A percentile compares a stretch with the other conserved stretches of the same genome.
Conservation (phyloP, 116 monocot genomes). For the Dioscorea cayenensis region DNA sequence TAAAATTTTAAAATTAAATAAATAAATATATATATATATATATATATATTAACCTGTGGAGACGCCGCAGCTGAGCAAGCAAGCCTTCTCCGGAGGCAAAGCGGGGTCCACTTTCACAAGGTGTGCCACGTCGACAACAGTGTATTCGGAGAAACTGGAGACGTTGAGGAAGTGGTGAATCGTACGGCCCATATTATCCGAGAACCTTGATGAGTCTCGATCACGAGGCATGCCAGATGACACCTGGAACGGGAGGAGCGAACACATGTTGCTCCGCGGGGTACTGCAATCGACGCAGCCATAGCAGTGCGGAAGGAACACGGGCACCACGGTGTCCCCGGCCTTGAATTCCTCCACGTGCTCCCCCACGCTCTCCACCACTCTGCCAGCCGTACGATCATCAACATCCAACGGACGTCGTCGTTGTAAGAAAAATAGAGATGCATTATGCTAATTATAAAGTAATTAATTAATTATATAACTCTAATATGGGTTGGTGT, state of each 20-base stretch:
- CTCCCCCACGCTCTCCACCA: constrained; percentile 86
- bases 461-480: no score
- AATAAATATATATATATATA: no score
- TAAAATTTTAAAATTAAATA: no score
- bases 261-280: constrained; percentile 61
- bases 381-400: constrained; percentile 13
- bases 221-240: constrained; percentile 45
- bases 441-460: no score
- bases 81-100: constrained; percentile 63
- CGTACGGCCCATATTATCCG: constrained; percentile 24
- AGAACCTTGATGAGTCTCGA: constrained; percentile 25
- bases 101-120: constrained; percentile 43
- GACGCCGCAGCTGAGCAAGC: constrained; percentile 84
- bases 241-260: constrained; percentile 21
- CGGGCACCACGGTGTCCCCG: constrained; percentile 70
- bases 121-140: constrained; percentile 68
- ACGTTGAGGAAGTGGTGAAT: constrained; percentile 48
- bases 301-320: constrained; percentile 54
- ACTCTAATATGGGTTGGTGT: no score
- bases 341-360: constrained; percentile 43
- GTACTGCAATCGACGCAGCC: constrained; percentile 59
- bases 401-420: not conserved
- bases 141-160: constrained; percentile 86
- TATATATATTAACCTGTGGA: constrained; percentile 20
- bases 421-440: not conserved